Evolutionary conservation across 1,139 yeast genomes (phyloP).

Genomic region (Yamadazyma buinensis): DNA sequence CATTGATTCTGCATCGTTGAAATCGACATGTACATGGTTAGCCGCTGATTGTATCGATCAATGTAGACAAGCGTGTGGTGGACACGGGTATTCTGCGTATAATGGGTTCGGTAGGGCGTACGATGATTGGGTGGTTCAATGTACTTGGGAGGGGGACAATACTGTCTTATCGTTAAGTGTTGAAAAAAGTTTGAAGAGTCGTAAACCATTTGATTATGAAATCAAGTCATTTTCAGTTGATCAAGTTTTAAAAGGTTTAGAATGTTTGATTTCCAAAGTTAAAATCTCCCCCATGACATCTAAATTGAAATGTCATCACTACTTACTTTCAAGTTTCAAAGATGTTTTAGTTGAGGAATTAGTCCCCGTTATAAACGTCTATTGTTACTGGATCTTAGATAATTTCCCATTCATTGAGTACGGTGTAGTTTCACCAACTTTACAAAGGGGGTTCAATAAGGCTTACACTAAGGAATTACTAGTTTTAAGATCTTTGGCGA

Average conservation of each 20-base stretch:
- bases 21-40: conserved; percentile 46
- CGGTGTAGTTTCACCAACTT: conserved; percentile 25
- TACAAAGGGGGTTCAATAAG: conserved; percentile 8
- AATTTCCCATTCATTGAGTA: conserved; percentile 34
- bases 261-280: conserved; percentile 33
- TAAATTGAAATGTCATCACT: conserved; percentile 44
- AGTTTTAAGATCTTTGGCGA: conserved; percentile 36
- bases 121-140: conserved; percentile 49
- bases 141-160: conserved; percentile 54
- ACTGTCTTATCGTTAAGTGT: conserved; percentile 41
- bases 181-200: conserved; percentile 33
- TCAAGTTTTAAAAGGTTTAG: conserved; percentile 32
- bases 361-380: conserved; percentile 19
- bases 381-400: conserved; percentile 27
- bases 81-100: conserved; percentile 47
- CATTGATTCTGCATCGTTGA: conserved; percentile 44
- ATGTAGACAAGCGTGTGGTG: conserved; percentile 49
- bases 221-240: conserved; percentile 26
- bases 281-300: conserved; percentile 48
- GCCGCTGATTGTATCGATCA: conserved; percentile 44
- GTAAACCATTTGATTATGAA: conserved; percentile 21
- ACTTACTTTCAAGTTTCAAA: conserved; percentile 26
- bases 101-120: conserved; percentile 45
- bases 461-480: conserved; percentile 20
- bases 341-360: conserved; percentile 21